Evolutionary conservation across 176 grass and related monocot species (phyloP).

Genomic region (Raddia guianensis): DNA sequence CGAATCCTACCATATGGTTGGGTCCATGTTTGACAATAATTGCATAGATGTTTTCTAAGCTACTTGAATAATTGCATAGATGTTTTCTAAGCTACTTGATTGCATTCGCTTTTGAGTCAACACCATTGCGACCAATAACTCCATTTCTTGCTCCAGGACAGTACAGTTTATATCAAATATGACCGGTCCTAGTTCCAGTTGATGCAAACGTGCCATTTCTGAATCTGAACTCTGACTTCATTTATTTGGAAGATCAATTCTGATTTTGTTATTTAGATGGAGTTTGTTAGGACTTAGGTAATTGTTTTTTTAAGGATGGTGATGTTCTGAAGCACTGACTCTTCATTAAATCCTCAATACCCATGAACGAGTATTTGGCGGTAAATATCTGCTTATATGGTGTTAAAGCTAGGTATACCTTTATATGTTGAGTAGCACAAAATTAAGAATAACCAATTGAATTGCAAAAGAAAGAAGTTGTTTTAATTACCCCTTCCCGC

Average conservation of each 20-base stretch:
- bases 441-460: neutral
- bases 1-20: neutral
- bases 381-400: neutral
- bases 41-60: neutral
- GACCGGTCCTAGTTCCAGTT: neutral
- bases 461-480: neutral
- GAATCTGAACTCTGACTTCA: neutral
- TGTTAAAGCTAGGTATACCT: neutral
- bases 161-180: neutral
- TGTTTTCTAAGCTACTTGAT: neutral
- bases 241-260: neutral
- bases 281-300: conserved; percentile 1
- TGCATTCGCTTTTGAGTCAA: neutral
- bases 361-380: neutral
- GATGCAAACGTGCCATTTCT: neutral
- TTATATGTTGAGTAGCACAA: neutral
- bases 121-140: conserved; percentile 5
- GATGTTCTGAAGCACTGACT: neutral
- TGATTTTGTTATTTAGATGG: neutral
- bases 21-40: neutral
- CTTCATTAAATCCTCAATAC: neutral
- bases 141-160: conserved; percentile 13
- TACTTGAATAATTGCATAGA: neutral
- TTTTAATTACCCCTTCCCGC: neutral
- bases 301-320: neutral